These are phyloP conservation scores for Corrigiola litoralis DNA, from an alignment of 179 eudicot genomes.

Conservation along the genomic window DNA sequence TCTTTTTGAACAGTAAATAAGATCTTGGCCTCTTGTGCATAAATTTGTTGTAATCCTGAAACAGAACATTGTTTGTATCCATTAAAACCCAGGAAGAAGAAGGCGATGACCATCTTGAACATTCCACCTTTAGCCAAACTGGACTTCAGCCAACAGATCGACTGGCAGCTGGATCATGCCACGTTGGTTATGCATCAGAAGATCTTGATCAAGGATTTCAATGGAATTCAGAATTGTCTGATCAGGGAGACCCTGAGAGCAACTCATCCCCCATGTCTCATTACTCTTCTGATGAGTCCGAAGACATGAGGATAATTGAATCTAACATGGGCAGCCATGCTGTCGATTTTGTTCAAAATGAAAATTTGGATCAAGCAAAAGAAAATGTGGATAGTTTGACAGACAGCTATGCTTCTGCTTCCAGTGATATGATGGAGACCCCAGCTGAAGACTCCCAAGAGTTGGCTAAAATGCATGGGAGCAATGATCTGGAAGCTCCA, in stretches of 20 bases:
- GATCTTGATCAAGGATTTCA: slow-evolving; percentile 26
- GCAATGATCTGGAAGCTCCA: slow-evolving; percentile 14
- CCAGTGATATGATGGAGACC: slow-evolving; percentile 37
- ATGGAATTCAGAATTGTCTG: slow-evolving; percentile 25
- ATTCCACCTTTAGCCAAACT: slow-evolving; percentile 25
- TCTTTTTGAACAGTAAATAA: neutral
- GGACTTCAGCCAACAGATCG: slow-evolving; percentile 23
- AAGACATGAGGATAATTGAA: slow-evolving; percentile 28
- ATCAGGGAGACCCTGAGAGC: slow-evolving; percentile 27
- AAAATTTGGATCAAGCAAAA: slow-evolving; percentile 12
- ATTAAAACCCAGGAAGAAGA: slow-evolving; percentile 44
- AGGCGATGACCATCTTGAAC: slow-evolving; percentile 27
- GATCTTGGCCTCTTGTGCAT: neutral
- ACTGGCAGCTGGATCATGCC: slow-evolving; percentile 26
- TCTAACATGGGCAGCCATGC: slow-evolving; percentile 1
- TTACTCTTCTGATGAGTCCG: slow-evolving; percentile 37
- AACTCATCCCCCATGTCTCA: slow-evolving; percentile 33
- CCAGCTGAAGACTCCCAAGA: slow-evolving; percentile 35
- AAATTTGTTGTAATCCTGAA: neutral
- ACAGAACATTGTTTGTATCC: slow-evolving; percentile 8
- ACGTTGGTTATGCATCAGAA: slow-evolving; percentile 29
- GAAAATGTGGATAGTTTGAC: slow-evolving; percentile 23
- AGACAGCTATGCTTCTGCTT: slow-evolving; percentile 34
- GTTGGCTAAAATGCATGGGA: slow-evolving; percentile 21
- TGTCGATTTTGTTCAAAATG: slow-evolving; percentile 1